A percentile compares a stretch with the other conserved stretches of the same genome.
Evolutionary conservation across 768 basidiomycete genomes (phyloP).

Genomic region (Dioszegia crocea): DNA sequence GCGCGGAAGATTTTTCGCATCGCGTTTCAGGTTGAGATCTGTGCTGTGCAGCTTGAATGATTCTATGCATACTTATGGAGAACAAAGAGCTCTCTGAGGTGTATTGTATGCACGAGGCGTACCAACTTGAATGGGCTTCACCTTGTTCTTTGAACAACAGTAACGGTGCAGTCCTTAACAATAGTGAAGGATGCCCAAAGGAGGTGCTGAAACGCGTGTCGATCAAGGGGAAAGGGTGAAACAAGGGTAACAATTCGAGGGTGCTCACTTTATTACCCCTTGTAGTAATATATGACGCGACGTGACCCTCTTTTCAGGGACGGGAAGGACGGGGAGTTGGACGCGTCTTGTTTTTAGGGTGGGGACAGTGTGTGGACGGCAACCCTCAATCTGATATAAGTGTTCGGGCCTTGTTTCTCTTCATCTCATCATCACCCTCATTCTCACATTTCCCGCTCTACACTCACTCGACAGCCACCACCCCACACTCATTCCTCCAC

Average conservation of each 20-base stretch:
- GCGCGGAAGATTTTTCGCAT: no score
- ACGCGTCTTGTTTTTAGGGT: no score
- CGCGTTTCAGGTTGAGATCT: no score
- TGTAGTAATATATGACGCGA: background rate
- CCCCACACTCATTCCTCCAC: background rate
- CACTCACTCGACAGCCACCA: background rate
- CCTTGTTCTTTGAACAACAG: no score
- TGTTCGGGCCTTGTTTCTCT: background rate
- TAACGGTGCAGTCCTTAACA: no score
- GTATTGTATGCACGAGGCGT: no score
- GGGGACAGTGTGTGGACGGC: background rate
- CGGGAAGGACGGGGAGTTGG: no score
- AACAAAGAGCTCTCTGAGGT: no score
- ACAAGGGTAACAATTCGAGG: background rate
- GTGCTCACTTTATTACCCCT: background rate
- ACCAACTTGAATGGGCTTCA: no score
- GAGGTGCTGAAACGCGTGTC: background rate
- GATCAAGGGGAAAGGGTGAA: background rate
- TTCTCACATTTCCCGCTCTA: background rate
- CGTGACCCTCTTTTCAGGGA: background rate
- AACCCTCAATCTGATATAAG: background rate
- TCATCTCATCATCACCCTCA: slow-evolving; percentile 5
- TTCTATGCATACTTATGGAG: no score
- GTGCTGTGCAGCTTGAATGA: no score
- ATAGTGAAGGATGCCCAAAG: no score